phyloP scores from a whole-genome alignment of 2,329 filamentous ascomycete genomes.

The Aspergillus quadricinctus region DNA sequence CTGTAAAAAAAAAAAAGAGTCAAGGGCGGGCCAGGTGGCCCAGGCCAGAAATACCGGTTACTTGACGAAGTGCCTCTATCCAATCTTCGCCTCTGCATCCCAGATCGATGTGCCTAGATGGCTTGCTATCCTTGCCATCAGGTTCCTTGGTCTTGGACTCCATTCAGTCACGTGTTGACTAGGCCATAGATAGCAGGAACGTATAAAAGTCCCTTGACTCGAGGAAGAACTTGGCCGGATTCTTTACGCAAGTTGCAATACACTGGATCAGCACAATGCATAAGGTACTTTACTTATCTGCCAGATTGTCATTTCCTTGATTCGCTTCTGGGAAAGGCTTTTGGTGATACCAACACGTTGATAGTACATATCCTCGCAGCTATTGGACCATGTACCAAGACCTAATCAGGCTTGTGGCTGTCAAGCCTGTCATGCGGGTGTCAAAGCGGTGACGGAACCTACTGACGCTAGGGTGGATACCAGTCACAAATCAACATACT shows the following conservation, averaged over 20 bases:
- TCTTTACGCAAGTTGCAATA: neutral
- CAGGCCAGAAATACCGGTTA: neutral
- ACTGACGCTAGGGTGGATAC: neutral
- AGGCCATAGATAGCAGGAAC: neutral
- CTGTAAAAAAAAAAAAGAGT: neutral
- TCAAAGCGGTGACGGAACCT: neutral
- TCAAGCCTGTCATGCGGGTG: neutral
- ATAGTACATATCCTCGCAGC: neutral
- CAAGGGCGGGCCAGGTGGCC: too few species aligned
- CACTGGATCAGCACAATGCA: neutral
- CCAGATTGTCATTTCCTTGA: neutral
- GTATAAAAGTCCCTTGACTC: neutral
- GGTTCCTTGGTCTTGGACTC: slow-evolving; percentile 8
- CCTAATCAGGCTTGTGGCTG: neutral
- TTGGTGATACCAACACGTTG: neutral
- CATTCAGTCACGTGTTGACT: slow-evolving; percentile 12
- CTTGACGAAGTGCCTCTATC: neutral
- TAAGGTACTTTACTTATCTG: neutral
- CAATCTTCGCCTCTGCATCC: neutral
- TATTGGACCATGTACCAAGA: neutral
- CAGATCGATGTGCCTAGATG: neutral
- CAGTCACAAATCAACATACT: neutral
- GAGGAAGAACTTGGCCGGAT: neutral
- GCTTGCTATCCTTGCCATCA: neutral
- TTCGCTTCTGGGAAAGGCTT: neutral